Base-by-base conservation (phyloP, 1,284 basidiomycete genomes). In the Melampsora occidentalis region DNA sequence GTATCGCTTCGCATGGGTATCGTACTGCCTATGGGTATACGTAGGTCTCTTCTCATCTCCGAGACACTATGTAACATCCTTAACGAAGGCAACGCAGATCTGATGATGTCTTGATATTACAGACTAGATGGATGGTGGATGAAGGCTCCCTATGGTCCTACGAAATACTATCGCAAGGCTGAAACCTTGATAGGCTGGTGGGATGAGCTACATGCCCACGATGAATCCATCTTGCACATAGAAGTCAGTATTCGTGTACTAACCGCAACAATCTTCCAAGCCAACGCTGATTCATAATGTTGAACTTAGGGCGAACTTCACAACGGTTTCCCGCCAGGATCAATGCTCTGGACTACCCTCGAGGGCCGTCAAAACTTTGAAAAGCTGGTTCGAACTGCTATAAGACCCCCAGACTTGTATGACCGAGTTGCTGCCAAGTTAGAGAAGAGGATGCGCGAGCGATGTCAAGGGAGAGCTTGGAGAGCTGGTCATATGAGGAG, bases 71-170 rank as follows among this genome's bases (percentile, higher is more conserved):
- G 22, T 7, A 22, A 18, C n/a, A 16, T 9, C 31, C 9, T 53
- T 12, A 22, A 5, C 12, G 14, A 22, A 53, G 51, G 5, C 9
- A 12, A 35, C 42, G 28, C 33, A 14, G 2, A 64, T 42, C n/a
- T 64, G 28, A 33, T 5, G 18, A 28, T 39, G 25, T n/a, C 39
- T 31, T 16, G 22, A 51, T 31, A n/a, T 16, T 42, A 18, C 49
- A 75, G 71, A 35, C 63, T 75, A 49, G 20, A 53, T 33, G 73
- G 66, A 33, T 76, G 73, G 73, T 76, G 73, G 73, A 76, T 76
- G 73, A 76, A 76, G 62, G 73, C 73, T 22, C 73, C 73, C 16
- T 61, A 61, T 35, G 73, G 48, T 20, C 66, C 66, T n/a, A 67
- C 65, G 33, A 75, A 75, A 59, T 46, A 67, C 39, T 51, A 59